phyloP scores from a whole-genome alignment of 2,329 filamentous ascomycete genomes.

The Biscogniauxia mediterranea region DNA sequence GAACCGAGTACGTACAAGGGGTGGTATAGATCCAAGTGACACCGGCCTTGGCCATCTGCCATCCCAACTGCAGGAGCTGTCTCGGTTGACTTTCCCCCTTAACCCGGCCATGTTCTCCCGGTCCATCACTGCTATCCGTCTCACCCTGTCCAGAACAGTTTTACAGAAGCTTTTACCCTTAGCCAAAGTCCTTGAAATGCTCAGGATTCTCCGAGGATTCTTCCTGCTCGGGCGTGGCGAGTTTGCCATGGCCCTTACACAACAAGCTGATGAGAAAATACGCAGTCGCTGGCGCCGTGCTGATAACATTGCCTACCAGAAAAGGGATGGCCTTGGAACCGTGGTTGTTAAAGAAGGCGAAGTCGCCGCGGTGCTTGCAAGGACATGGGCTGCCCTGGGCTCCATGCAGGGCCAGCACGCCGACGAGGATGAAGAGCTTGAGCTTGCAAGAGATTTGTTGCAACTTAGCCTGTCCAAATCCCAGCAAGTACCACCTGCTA shows the following conservation, averaged over 20 bases:
- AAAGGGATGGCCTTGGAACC: constrained; percentile 57
- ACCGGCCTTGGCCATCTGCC: constrained; percentile 61
- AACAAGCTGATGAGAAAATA: constrained; percentile 79
- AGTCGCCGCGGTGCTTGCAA: constrained; percentile 70
- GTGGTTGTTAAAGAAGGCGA: constrained; percentile 83
- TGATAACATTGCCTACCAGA: constrained; percentile 57
- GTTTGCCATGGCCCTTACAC: constrained; percentile 83
- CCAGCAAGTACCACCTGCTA: constrained; percentile 38
- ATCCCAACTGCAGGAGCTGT: constrained; percentile 67
- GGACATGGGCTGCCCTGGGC: constrained; percentile 79
- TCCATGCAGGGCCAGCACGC: constrained; percentile 66
- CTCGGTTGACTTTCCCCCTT: constrained; percentile 70
- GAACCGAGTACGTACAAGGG: constrained; percentile 70
- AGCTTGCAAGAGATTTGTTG: constrained; percentile 76
- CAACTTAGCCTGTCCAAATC: constrained; percentile 62
- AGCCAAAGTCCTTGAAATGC: constrained; percentile 70
- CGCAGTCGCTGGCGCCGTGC: constrained; percentile 69
- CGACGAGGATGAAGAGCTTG: constrained; percentile 79
- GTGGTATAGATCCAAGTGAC: constrained; percentile 42
- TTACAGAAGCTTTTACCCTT: constrained; percentile 80
- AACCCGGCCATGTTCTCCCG: constrained; percentile 67
- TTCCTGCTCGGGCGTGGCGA: constrained; percentile 86
- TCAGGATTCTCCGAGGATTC: constrained; percentile 79
- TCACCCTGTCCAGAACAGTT: constrained; percentile 79
- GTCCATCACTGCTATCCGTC: constrained; percentile 72